Percentiles rank a stretch among this genome's conserved stretches.
These are phyloP conservation scores for Sporothrix euskadiensis DNA, from an alignment of 2,329 filamentous ascomycete genomes.

Conservation along the genomic window DNA sequence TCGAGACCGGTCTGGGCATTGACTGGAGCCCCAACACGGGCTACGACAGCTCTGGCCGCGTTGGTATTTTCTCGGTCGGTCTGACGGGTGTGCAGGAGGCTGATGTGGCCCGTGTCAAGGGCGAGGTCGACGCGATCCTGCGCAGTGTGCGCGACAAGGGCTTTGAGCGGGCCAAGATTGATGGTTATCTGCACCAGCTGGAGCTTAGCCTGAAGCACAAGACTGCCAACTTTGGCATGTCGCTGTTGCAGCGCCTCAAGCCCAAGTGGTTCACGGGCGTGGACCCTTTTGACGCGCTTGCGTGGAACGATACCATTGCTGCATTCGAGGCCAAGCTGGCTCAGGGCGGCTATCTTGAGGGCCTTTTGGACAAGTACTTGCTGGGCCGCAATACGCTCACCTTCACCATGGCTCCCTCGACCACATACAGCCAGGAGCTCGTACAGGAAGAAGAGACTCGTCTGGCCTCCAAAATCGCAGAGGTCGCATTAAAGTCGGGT, in stretches of 20 bases:
- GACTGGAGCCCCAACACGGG: conserved; percentile 96
- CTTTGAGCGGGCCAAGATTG: conserved; percentile 86
- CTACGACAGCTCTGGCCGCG: conserved; percentile 75
- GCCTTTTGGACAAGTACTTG: conserved; percentile 84
- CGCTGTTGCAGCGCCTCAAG: conserved; percentile 82
- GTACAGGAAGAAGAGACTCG: conserved; percentile 74
- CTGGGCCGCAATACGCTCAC: conserved; percentile 82
- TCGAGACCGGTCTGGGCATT: conserved; percentile 85
- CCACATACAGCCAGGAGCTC: conserved; percentile 71
- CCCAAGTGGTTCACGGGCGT: conserved; percentile 94
- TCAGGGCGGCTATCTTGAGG: conserved; percentile 77
- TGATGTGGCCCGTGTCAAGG: conserved; percentile 75
- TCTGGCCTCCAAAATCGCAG: conserved; percentile 70
- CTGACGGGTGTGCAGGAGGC: conserved; percentile 83
- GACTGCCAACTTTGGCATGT: conserved; percentile 91
- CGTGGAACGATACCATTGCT: conserved; percentile 86
- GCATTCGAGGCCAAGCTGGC: conserved; percentile 78
- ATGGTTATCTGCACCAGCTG: conserved; percentile 89
- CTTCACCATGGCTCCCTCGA: conserved; percentile 90
- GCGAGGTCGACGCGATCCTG: conserved; percentile 71
- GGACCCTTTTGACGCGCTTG: conserved; percentile 85
- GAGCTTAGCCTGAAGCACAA: conserved; percentile 95
- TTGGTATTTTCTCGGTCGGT: conserved; percentile 85
- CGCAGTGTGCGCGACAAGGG: conserved; percentile 69
- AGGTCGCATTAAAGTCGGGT: conserved; percentile 67